A percentile compares a stretch with the other conserved stretches of the same genome.
These are phyloP conservation scores for Eucalyptus decipiens DNA, from an alignment of 345 rosid genomes.

Conservation along the genomic window DNA sequence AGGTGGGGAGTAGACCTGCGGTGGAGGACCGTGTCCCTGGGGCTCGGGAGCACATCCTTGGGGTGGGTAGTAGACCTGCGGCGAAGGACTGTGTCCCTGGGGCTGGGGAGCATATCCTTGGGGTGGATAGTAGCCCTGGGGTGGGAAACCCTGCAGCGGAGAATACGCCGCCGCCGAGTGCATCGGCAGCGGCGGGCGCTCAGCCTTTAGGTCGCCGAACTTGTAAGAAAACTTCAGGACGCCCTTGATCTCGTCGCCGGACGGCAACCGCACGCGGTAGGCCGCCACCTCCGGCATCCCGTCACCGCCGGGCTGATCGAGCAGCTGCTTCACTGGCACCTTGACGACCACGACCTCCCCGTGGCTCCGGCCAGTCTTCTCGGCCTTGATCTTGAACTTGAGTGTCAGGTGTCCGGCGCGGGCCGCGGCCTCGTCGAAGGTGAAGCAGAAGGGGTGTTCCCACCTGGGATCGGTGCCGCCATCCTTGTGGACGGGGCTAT, in stretches of 20 bases:
- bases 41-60: no score
- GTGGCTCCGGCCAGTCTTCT: accelerated
- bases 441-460: accelerated
- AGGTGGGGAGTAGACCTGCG: no score
- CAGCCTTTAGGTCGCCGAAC: no score
- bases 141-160: no score
- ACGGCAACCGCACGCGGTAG: accelerated
- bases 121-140: no score
- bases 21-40: no score
- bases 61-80: no score
- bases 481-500: accelerated
- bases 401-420: accelerated
- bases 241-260: accelerated
- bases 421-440: no score
- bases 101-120: no score
- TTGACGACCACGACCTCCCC: accelerated
- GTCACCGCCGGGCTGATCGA: accelerated
- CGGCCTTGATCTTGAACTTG: no score
- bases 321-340: accelerated
- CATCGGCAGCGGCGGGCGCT: no score
- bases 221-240: accelerated
- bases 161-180: accelerated
- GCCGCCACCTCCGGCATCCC: accelerated
- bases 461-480: accelerated
- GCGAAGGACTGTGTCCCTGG: no score